phyloP scores from a whole-genome alignment of 2,329 filamentous ascomycete species.

The Pseudogymnoascus sp. region DNA sequence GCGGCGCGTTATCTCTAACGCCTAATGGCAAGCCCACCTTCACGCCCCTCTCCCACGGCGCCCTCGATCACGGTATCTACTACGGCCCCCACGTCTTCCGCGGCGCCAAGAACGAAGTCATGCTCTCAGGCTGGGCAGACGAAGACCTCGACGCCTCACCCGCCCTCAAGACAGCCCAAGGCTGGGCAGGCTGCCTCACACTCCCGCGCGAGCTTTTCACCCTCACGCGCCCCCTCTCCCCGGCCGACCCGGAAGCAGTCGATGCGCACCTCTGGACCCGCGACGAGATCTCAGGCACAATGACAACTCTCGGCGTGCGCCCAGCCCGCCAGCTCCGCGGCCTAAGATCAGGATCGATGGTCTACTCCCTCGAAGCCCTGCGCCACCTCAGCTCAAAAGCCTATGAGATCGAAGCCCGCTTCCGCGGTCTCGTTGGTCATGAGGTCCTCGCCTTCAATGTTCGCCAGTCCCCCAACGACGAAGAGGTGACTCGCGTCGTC shows the following conservation, averaged over 20 bases:
- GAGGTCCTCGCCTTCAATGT: constrained; percentile 19
- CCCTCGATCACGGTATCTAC: constrained; percentile 18
- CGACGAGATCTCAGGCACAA: constrained; percentile 12
- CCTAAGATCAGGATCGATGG: constrained; percentile 10
- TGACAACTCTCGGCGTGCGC: constrained; percentile 17
- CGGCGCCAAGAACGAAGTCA: constrained; percentile 15
- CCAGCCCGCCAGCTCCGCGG: constrained; percentile 15
- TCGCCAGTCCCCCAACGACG: constrained; percentile 12
- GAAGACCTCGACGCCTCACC: constrained; percentile 11
- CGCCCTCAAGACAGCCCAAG: constrained; percentile 14
- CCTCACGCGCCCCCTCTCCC: constrained; percentile 14
- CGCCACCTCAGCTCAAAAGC: constrained; percentile 11
- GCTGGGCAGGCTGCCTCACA: constrained; percentile 19
- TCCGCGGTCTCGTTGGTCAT: constrained; percentile 8
- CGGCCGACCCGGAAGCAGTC: background rate
- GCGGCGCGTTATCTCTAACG: background rate
- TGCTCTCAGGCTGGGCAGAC: constrained; percentile 21
- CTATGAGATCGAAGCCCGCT: constrained; percentile 15
- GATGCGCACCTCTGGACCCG: background rate
- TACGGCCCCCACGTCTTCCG: constrained; percentile 21
- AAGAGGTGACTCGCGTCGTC: constrained; percentile 17
- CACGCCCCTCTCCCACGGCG: constrained; percentile 16
- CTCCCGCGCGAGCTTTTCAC: constrained; percentile 19
- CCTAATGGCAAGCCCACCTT: constrained; percentile 17
- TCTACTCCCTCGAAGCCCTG: constrained; percentile 4